Evolutionary conservation across 305 asterid species (phyloP), one percentile per base, ranked within the genome.

Genomic region (Solanum aculeatissimum): DNA sequence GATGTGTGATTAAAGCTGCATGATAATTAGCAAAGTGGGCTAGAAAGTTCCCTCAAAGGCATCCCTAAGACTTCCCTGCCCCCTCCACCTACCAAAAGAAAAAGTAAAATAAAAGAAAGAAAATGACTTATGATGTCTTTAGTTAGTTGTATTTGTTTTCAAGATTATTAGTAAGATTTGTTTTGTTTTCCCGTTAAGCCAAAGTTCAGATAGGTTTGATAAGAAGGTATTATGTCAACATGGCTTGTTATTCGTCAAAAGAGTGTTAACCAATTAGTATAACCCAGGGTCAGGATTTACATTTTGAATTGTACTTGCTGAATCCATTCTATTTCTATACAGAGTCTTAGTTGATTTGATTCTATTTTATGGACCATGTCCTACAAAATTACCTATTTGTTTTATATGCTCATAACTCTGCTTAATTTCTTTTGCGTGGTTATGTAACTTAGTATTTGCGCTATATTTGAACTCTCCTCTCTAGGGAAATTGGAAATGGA

Each of bases 401-500:
- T 58, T 23, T 63, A 40, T 89, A 38, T 82, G 40, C 81, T 7
- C 9, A 79, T 35, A 51, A 49, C 54, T 16, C 75, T 35, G 74
- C 51, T 74, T 75, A 74, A 82, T n/a, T 38, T 19, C 23, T 19
- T 38, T 19, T 23, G 11, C 1, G 53, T 77, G 29, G n/a, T 81
- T 78, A 47, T 85, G 84, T 78, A 16, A 51, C 65, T 72, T 23
- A 60, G 11, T 43, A 79, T 9, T 84, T 35, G 21, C 16, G 21
- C 18, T 87, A 13, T 71, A 58, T 85, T 51, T n/a, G 65, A 77
- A 19, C 47, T 87, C 69, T 81, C 25, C 75, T 66, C 80, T 68
- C 84, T 82, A 94, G 99, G 88, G 99, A 95, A 91, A 91, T 95
- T 85, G 99, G 99, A 86, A 88, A 88, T 91, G 99, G 99, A 83